phyloP scores from a whole-genome alignment of 2,329 filamentous ascomycete genomes.

The Magnaporthiopsis poae region DNA sequence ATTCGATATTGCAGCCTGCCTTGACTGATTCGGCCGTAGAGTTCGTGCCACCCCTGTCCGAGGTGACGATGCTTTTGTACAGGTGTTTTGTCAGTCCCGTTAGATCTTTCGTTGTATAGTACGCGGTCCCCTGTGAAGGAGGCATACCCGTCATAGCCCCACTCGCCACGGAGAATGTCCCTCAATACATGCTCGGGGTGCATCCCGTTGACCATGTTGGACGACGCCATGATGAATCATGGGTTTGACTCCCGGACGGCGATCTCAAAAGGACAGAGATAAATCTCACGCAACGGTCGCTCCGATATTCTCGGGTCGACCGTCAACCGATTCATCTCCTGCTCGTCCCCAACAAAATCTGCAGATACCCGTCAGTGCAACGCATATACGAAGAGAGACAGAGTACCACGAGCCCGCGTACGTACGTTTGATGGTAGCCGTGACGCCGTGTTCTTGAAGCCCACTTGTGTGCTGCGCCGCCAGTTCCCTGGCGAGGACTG shows the following conservation, averaged over 20 bases:
- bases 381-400: not conserved
- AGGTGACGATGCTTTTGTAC: conserved; percentile 36
- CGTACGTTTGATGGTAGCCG: conserved; percentile 68
- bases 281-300: conserved; percentile 57
- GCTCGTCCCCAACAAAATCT: conserved; percentile 64
- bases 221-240: conserved; percentile 61
- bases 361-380: not conserved
- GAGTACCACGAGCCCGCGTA: conserved; percentile 6
- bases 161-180: conserved; percentile 50
- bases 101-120: not conserved
- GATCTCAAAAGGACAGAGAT: conserved; percentile 67
- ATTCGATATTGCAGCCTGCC: conserved; percentile 49
- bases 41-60: conserved; percentile 50
- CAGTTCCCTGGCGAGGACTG: conserved; percentile 63
- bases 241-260: conserved; percentile 59
- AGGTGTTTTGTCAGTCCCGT: conserved; percentile 19
- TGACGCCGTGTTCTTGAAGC: conserved; percentile 62
- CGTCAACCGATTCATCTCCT: conserved; percentile 58
- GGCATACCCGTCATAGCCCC: conserved; percentile 49
- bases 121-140: not conserved
- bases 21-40: conserved; percentile 45
- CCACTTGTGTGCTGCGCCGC: conserved; percentile 64
- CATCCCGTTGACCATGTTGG: conserved; percentile 56
- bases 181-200: conserved; percentile 49
- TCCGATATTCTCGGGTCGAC: conserved; percentile 57